Evolutionary conservation across 306 rosid species (phyloP).

Genomic region (Benincasa hispida): DNA sequence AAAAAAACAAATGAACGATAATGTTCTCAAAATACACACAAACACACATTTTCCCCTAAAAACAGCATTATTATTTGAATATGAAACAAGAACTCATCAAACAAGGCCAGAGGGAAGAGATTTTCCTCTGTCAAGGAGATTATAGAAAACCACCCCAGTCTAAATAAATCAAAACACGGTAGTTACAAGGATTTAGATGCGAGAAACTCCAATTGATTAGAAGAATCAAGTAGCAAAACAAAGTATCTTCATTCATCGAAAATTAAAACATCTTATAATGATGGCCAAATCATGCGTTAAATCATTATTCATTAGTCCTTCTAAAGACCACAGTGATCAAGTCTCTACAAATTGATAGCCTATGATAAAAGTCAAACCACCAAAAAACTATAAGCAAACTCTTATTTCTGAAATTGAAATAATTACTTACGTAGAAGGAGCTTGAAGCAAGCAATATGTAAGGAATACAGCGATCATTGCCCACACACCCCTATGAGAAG

Average conservation of each 20-base stretch:
- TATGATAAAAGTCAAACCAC: not conserved
- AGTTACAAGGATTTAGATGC: not conserved
- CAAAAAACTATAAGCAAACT: not conserved
- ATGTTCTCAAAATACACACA: not conserved
- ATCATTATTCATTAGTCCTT: not conserved
- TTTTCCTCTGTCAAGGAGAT: not conserved
- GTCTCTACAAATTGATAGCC: not conserved
- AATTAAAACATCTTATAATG: not conserved
- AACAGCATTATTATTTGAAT: not conserved
- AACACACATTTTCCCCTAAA: not conserved
- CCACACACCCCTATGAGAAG: constrained; percentile 85
- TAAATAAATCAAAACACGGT: not conserved
- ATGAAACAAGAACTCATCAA: not conserved
- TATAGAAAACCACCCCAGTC: not conserved
- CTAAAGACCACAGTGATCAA: not conserved
- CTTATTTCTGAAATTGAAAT: not conserved
- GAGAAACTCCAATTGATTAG: not conserved
- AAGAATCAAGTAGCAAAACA: not conserved
- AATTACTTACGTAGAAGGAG: constrained; percentile 85
- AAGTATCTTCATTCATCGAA: not conserved
- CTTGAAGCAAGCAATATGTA: constrained; percentile 93
- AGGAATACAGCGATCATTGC: constrained; percentile 98
- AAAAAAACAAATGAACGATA: not conserved
- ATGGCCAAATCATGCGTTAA: not conserved
- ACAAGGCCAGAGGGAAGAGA: not conserved